Evolutionary conservation across 805 yeast species (phyloP), one percentile per base, ranked within the genome.

Genomic region (Debaryomyces hansenii): DNA sequence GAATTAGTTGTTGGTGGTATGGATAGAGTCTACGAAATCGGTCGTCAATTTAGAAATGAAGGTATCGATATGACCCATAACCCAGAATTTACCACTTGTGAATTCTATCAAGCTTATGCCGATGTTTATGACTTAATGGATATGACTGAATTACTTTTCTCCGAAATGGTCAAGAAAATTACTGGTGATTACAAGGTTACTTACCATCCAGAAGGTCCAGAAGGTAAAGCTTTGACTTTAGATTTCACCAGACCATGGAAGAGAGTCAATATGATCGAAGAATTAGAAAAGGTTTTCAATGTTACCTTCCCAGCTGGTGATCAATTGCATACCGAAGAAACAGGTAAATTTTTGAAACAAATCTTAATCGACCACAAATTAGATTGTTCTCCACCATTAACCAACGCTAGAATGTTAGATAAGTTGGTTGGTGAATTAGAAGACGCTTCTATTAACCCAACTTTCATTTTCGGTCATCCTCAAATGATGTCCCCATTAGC

Each of bases 401-500:
- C 99, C 59, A 92, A 92, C 73, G 97, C 99, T 46, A 88, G 99
- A 77, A 92, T 92, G 97, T 83, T 94, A 68, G 99, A 94, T 79
- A 91, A 89, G 79, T 83, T 92, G 54, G 97, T 92, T 59, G 98
- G 99, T 65, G 97, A 90, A 69, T 82, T 86, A 69, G 99, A 92
- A 78, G 97, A 91, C 63, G 78, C 83, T 44, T 89, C 95, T 67
- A 87, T 92, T 72, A 94, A 89, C 79, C 99, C 99, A 60, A 94
- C 98, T 40, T 92, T 92, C 72, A 88, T 92, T 70, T 91, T 90
- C 63, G 99, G 99, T 60, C 99, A 92, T 72, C 99, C 99, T 49
- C 97, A 92, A 77, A 90, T 92, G 95, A 92, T 92, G 99, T 92
- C 98, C 48, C 99, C 99, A 56, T 81, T 92, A 72, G 99, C 99